These are phyloP conservation scores for Linnemannia elongata DNA, from an alignment of 192 early-diverging fungal species.

Conservation along the genomic window DNA sequence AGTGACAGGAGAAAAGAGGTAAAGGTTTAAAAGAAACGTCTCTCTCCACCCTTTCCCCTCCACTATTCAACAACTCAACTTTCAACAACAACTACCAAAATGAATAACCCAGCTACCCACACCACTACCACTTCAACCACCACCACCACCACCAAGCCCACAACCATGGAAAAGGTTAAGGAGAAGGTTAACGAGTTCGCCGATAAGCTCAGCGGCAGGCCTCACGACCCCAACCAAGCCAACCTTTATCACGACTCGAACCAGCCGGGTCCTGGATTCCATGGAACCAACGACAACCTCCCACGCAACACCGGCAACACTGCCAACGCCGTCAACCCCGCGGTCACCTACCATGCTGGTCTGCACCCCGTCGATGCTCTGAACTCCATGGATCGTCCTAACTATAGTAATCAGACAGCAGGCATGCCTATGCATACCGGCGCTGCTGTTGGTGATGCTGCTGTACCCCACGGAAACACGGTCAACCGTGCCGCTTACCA, in stretches of 20 bases:
- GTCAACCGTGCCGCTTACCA: slow-evolving; percentile 34
- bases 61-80: neutral
- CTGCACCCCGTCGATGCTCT: neutral
- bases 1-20: no score
- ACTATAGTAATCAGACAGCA: neutral
- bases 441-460: slow-evolving; percentile 17
- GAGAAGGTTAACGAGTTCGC: slow-evolving; percentile 37
- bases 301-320: neutral
- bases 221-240: neutral
- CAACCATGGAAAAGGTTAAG: slow-evolving; percentile 34
- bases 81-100: slow-evolving; percentile 7
- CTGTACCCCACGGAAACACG: slow-evolving; percentile 20
- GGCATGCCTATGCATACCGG: slow-evolving; percentile 26
- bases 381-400: neutral
- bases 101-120: slow-evolving; percentile 14
- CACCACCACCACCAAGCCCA: slow-evolving; percentile 23
- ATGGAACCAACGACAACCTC: neutral
- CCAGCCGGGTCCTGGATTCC: neutral
- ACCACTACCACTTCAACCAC: slow-evolving; percentile 16
- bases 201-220: slow-evolving; percentile 31
- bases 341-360: neutral
- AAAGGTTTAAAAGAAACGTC: neutral
- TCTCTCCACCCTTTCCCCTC: neutral
- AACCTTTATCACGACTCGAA: neutral
- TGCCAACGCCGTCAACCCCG: slow-evolving; percentile 6